phyloP scores from a whole-genome alignment of 208 protist species.

The Leishmania major region DNA sequence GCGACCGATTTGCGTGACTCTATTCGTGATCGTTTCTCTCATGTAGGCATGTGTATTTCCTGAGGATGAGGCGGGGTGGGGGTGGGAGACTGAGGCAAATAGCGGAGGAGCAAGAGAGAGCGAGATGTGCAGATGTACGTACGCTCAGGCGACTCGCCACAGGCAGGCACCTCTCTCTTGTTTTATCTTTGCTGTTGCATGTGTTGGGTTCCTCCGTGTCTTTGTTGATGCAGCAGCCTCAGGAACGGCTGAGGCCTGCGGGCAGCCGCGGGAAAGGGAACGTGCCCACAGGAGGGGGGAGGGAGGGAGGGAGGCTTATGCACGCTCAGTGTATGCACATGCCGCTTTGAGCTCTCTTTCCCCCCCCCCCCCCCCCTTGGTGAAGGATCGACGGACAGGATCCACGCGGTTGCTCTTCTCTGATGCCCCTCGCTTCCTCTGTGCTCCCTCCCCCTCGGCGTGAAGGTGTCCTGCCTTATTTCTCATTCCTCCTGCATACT shows the following conservation, averaged over 20 bases:
- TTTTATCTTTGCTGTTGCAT: not conserved
- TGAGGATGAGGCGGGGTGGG: not conserved
- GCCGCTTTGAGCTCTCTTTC: not conserved
- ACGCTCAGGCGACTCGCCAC: not conserved
- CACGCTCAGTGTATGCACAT: not conserved
- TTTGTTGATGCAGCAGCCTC: not conserved
- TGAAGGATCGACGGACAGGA: not conserved
- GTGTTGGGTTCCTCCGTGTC: not conserved
- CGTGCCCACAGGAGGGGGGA: not conserved
- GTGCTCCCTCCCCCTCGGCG: not conserved
- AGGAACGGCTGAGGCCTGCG: not conserved
- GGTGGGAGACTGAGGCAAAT: not conserved
- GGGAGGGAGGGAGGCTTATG: not conserved
- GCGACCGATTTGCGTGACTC: not conserved
- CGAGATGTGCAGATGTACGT: not conserved
- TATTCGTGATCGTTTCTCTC: conserved; percentile 4
- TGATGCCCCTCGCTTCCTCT: not conserved
- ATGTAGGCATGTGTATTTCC: not conserved
- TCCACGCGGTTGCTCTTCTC: not conserved
- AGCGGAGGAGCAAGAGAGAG: not conserved
- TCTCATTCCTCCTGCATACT: not conserved
- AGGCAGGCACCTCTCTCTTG: not conserved
- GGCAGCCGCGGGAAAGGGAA: not conserved
- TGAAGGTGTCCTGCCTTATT: not conserved
- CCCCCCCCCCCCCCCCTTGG: not conserved